phyloP scores from a whole-genome alignment of 345 rosid genomes.

The Mangifera indica region DNA sequence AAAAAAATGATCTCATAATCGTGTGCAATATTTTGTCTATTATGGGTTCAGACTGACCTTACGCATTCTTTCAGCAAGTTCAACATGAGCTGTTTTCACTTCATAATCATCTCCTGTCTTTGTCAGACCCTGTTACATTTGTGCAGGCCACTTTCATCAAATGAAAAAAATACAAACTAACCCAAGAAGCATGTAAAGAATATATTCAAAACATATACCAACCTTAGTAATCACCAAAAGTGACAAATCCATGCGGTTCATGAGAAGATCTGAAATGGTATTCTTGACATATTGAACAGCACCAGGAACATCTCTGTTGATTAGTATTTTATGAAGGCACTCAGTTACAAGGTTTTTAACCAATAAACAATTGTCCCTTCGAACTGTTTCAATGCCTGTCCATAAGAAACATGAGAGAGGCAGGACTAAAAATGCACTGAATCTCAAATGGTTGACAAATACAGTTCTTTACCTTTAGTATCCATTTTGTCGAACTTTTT shows the following conservation, averaged over 20 bases:
- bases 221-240: slow-evolving; percentile 98
- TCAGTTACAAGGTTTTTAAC: slow-evolving; percentile 91
- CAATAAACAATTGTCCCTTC: slow-evolving; percentile 96
- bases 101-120: slow-evolving; percentile 95
- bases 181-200: slow-evolving; percentile 13
- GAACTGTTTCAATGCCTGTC: slow-evolving; percentile 95
- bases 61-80: slow-evolving; percentile 99
- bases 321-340: slow-evolving; percentile 86
- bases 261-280: slow-evolving; percentile 92
- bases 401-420: slow-evolving; percentile 18
- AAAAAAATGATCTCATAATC: background rate
- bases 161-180: background rate
- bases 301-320: slow-evolving; percentile 81
- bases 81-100: slow-evolving; percentile 94
- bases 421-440: slow-evolving; percentile 3
- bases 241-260: slow-evolving; percentile 96
- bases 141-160: slow-evolving; percentile 5
- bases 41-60: slow-evolving; percentile 53
- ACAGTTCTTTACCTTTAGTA: slow-evolving; percentile 66
- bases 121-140: slow-evolving; percentile 72
- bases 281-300: slow-evolving; percentile 89
- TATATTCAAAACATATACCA: slow-evolving; percentile 23
- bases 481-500: slow-evolving; percentile 90
- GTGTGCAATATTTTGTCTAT: too few relatives aligned
- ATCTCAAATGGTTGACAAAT: slow-evolving; percentile 20